phyloP scores from a whole-genome alignment of 495 filamentous ascomycete species.

The Hyaloscypha hepaticicola region DNA sequence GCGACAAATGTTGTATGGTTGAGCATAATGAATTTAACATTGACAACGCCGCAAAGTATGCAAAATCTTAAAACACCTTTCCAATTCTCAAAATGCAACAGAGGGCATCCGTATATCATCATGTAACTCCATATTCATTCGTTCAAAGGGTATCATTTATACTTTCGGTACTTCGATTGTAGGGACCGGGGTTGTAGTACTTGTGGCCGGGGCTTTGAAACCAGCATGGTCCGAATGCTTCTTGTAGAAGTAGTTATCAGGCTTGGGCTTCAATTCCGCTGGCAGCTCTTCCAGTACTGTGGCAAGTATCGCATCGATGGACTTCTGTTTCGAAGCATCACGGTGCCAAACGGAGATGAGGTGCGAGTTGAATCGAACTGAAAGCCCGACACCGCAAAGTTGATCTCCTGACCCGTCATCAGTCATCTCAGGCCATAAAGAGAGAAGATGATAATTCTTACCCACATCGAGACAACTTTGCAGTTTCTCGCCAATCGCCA shows the following conservation, averaged over 20 bases:
- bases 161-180: conserved; percentile 22
- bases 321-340: conserved; percentile 67
- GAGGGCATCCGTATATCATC: conserved; percentile 6
- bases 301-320: conserved; percentile 66
- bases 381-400: conserved; percentile 71
- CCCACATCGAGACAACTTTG: conserved; percentile 71
- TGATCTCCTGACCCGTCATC: conserved; percentile 60
- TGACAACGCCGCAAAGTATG: conserved; percentile 24
- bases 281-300: conserved; percentile 69
- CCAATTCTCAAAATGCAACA: conserved; percentile 13
- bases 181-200: conserved; percentile 14
- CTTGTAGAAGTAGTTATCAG: conserved; percentile 69
- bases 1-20: background rate
- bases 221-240: conserved; percentile 57
- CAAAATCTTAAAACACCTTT: conserved; percentile 23
- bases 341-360: conserved; percentile 89
- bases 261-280: conserved; percentile 63
- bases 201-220: conserved; percentile 46
- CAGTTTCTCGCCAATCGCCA: conserved; percentile 83
- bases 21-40: background rate
- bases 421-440: background rate
- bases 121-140: background rate
- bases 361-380: conserved; percentile 72
- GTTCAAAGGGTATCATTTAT: conserved; percentile 21
- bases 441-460: conserved; percentile 37